phyloP scores from a whole-genome alignment of 2,329 filamentous ascomycete genomes.

The Xylaria sp. region DNA sequence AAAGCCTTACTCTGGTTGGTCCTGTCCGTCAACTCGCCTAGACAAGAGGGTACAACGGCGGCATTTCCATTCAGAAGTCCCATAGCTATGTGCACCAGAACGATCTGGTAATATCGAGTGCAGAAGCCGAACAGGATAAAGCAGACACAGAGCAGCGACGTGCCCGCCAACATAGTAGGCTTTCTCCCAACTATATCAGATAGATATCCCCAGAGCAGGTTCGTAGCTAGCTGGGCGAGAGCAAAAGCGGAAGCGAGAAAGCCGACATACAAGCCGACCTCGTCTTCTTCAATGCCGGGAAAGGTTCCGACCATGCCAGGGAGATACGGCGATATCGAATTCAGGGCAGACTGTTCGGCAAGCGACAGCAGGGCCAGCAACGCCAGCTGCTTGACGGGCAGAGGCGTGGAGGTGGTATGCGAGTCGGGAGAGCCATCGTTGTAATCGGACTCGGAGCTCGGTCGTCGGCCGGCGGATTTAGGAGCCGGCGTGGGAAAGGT shows the following conservation, averaged over 20 bases:
- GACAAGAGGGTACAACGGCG: constrained; percentile 89
- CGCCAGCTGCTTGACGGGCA: constrained; percentile 84
- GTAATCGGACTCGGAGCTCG: constrained; percentile 49
- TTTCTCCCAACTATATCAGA: constrained; percentile 84
- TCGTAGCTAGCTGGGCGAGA: constrained; percentile 89
- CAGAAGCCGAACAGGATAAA: constrained; percentile 92
- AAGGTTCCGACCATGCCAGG: constrained; percentile 92
- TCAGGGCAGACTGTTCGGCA: constrained; percentile 94
- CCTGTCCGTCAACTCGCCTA: constrained; percentile 94
- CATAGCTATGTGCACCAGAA: constrained; percentile 89
- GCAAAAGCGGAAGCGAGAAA: constrained; percentile 92
- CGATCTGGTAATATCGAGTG: constrained; percentile 81
- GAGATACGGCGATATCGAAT: constrained; percentile 95
- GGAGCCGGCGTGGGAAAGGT: constrained; percentile 83
- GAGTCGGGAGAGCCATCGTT: constrained; percentile 48
- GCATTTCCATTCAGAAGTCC: constrained; percentile 95
- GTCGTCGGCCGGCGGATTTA: constrained; percentile 65
- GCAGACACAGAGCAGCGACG: constrained; percentile 81
- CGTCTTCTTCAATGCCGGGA: constrained; percentile 75
- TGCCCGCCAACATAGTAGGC: constrained; percentile 84
- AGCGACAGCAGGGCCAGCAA: constrained; percentile 89
- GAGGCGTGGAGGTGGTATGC: constrained; percentile 71
- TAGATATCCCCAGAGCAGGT: constrained; percentile 89
- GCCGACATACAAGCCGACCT: constrained; percentile 89
- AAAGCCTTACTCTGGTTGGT: constrained; percentile 95